Evolutionary conservation across 352 stramenopile genomes (phyloP).

Genomic region (Phytophthora pseudosyringae): DNA sequence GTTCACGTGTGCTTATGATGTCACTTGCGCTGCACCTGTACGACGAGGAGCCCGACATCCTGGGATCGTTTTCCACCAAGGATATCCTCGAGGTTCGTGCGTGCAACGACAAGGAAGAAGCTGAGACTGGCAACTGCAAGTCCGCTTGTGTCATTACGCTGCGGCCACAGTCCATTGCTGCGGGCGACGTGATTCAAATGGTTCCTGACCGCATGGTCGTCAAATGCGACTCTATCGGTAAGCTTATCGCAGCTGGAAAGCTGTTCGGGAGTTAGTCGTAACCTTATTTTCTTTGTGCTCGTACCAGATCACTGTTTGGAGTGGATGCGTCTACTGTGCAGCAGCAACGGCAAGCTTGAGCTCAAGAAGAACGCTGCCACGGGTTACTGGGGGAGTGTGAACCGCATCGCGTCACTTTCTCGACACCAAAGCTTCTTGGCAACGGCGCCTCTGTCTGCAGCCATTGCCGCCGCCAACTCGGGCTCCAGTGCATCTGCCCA

Average conservation of each 20-base stretch:
- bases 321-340: constrained; percentile 88
- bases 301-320: constrained; percentile 81
- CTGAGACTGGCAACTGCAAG: constrained; percentile 57
- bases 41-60: constrained; percentile 87
- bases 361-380: constrained; percentile 90
- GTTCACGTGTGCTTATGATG: constrained; percentile 77
- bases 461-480: constrained; percentile 43
- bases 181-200: constrained; percentile 23
- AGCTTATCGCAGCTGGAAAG: constrained; percentile 6
- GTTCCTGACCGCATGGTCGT: constrained; percentile 69
- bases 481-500: constrained; percentile 13
- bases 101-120: constrained; percentile 76
- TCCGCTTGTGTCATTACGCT: constrained; percentile 72
- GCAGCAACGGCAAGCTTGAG: constrained; percentile 86
- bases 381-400: constrained; percentile 85
- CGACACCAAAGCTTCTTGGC: constrained; percentile 87
- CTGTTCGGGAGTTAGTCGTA: not conserved
- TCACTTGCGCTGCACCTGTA: constrained; percentile 87
- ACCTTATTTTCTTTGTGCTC: constrained; percentile 15
- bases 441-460: constrained; percentile 55
- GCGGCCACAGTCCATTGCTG: constrained; percentile 17
- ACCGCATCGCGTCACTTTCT: constrained; percentile 84
- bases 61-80: constrained; percentile 83
- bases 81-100: constrained; percentile 84
- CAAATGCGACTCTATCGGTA: constrained; percentile 85